Evolutionary conservation across 345 rosid genomes (phyloP).

Genomic region (Diplotaxis tenuifolia): DNA sequence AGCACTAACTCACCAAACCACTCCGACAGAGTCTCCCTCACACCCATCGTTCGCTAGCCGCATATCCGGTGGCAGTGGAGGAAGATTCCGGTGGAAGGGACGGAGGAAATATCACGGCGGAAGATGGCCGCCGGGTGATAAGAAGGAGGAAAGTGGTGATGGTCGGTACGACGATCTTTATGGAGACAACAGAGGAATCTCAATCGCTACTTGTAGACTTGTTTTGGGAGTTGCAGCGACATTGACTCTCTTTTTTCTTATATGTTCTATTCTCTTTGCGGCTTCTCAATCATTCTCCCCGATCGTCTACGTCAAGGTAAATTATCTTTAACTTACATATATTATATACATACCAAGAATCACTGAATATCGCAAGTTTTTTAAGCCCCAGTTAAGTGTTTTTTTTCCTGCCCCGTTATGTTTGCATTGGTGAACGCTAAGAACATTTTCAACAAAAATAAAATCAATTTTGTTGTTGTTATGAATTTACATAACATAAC

Average conservation of each 20-base stretch:
- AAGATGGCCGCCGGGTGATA: conserved; percentile 59
- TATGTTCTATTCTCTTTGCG: conserved; percentile 70
- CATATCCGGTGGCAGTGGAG: conserved; percentile 42
- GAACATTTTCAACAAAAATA: background rate
- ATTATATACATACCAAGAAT: background rate
- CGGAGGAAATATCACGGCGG: conserved; percentile 49
- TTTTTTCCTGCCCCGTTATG: background rate
- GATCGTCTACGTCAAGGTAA: conserved; percentile 58
- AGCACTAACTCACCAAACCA: conserved; percentile 45
- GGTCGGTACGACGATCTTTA: conserved; percentile 30
- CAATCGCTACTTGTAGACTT: conserved; percentile 51
- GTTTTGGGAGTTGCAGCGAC: conserved; percentile 51
- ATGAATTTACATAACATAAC: background rate
- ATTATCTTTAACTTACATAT: background rate
- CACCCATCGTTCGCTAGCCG: conserved; percentile 68
- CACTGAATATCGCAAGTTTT: background rate
- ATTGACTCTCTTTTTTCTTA: conserved; percentile 45
- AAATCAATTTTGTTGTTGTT: background rate
- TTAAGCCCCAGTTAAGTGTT: background rate
- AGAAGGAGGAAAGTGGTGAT: conserved; percentile 28
- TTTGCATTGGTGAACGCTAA: background rate
- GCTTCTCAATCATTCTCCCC: conserved; percentile 64
- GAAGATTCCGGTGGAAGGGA: conserved; percentile 45
- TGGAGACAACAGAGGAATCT: conserved; percentile 30
- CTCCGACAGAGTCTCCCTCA: conserved; percentile 81